Conservation (phyloP, 2,329 filamentous ascomycete species). For the Diaporthe australafricana region DNA sequence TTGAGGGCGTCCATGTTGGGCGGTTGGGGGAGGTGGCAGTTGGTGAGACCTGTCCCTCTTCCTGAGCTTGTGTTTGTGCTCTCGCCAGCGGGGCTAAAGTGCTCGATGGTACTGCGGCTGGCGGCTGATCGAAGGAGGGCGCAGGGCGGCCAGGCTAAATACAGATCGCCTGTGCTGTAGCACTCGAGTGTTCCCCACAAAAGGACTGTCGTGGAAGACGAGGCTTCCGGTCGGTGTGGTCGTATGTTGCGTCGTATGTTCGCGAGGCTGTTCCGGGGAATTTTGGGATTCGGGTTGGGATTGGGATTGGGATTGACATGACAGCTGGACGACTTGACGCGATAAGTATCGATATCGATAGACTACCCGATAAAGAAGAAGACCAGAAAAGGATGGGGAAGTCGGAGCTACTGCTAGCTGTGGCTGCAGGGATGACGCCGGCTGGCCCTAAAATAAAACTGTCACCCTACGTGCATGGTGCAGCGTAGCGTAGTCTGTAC, state of each 20-base stretch:
- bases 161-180: not conserved
- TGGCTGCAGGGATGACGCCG: not conserved
- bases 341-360: constrained; percentile 19
- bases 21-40: not conserved
- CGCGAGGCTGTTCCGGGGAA: constrained; percentile 13
- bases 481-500: not conserved
- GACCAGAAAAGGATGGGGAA: not conserved
- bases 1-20: constrained; percentile 53
- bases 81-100: not conserved
- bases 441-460: not conserved
- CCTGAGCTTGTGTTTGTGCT: not conserved
- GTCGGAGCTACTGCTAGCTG: too few relatives aligned
- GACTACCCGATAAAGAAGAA: constrained; percentile 9
- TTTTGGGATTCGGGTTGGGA: not conserved
- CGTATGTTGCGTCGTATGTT: constrained; percentile 22
- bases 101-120: not conserved
- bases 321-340: constrained; percentile 14
- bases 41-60: constrained; percentile 18
- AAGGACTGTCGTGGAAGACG: constrained; percentile 30
- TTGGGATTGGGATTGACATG: constrained; percentile 10
- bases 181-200: not conserved
- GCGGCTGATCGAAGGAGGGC: not conserved
- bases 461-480: not conserved
- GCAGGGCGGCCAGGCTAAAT: not conserved
- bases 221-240: constrained; percentile 23